phyloP scores from a whole-genome alignment of 1,284 basidiomycete species.

The Xerocomus minutiporus region DNA sequence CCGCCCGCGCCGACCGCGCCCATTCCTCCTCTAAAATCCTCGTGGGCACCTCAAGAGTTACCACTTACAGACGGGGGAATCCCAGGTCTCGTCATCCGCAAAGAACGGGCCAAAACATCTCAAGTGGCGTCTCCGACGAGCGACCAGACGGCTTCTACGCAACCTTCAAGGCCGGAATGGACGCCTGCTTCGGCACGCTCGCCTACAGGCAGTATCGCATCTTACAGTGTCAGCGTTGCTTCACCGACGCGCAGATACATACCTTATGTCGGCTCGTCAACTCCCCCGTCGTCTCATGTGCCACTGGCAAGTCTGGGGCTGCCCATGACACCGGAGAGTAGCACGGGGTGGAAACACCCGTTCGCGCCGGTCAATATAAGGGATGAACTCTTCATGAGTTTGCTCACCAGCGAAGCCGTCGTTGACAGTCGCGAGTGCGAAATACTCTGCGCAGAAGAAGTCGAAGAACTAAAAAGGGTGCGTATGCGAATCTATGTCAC shows the following conservation, averaged over 20 bases:
- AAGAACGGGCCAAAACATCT: constrained; percentile 41
- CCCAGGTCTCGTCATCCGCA: constrained; percentile 50
- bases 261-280: constrained; percentile 34
- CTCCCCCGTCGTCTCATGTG: constrained; percentile 38
- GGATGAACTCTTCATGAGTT: constrained; percentile 77
- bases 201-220: constrained; percentile 20
- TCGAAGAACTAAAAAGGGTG: constrained; percentile 90
- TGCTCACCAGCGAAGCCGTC: constrained; percentile 83
- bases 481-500: constrained; percentile 18
- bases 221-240: constrained; percentile 22
- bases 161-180: constrained; percentile 18
- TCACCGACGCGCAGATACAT: constrained; percentile 29
- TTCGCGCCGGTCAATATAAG: constrained; percentile 48
- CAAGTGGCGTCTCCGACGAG: constrained; percentile 20
- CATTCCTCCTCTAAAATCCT: constrained; percentile 32
- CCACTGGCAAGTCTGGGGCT: constrained; percentile 25
- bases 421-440: constrained; percentile 74
- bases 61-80: constrained; percentile 35
- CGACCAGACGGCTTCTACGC: constrained; percentile 26
- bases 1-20: constrained; percentile 2
- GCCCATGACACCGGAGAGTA: constrained; percentile 34
- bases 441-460: constrained; percentile 77
- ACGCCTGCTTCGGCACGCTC: constrained; percentile 19
- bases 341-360: constrained; percentile 36
- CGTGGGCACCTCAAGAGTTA: constrained; percentile 44